phyloP scores from a whole-genome alignment of 2,329 filamentous ascomycete species.

The Plenodomus lindquistii region DNA sequence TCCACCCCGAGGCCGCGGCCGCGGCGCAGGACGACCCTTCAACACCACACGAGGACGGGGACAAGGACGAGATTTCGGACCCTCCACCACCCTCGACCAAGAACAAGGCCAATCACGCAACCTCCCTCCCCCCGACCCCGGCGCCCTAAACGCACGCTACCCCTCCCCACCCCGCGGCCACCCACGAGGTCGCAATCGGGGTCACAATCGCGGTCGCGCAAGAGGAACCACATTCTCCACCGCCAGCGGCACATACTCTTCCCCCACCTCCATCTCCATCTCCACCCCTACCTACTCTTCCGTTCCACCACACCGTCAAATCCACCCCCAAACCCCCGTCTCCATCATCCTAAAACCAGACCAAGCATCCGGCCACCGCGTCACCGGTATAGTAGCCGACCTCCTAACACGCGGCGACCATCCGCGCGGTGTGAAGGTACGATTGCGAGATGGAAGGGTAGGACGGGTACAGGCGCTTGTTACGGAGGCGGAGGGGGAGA shows the following conservation, averaged over 20 bases:
- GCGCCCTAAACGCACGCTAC: no score
- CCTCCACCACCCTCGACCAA: no score
- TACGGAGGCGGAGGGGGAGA: constrained; percentile 18
- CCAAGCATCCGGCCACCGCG: constrained; percentile 73
- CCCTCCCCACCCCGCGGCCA: no score
- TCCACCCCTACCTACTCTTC: constrained; percentile 17
- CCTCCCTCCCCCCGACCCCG: no score
- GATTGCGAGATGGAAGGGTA: constrained; percentile 70
- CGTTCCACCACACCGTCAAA: constrained; percentile 23
- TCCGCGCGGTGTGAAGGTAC: constrained; percentile 77
- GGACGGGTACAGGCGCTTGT: constrained; percentile 72
- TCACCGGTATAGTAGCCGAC: constrained; percentile 67
- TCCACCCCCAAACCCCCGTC: constrained; percentile 66
- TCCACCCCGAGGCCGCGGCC: constrained; percentile 29
- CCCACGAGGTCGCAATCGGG: not conserved
- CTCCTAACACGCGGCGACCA: constrained; percentile 75
- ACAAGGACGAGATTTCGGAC: constrained; percentile 9
- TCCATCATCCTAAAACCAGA: constrained; percentile 77
- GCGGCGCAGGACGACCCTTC: not conserved
- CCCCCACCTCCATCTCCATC: constrained; percentile 4
- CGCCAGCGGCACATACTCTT: not conserved
- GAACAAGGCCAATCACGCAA: no score
- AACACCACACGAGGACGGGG: constrained; percentile 5
- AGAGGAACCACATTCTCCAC: no score
- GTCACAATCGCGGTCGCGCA: no score